Conservation (phyloP, 495 filamentous ascomycete genomes). For the Trypethelium eluteriae region DNA sequence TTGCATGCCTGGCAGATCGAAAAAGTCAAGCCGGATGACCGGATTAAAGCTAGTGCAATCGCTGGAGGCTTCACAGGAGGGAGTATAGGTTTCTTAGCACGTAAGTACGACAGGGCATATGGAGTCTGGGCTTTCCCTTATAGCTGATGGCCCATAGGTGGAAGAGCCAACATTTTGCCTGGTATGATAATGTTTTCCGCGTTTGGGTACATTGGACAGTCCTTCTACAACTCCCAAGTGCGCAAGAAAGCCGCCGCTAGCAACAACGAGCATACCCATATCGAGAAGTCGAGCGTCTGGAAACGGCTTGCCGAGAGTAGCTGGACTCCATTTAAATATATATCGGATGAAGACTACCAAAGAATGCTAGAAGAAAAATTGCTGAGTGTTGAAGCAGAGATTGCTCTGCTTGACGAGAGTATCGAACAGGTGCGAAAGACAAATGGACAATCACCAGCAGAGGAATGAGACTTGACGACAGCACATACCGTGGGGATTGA, state of each 20-base stretch:
- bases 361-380: slow-evolving; percentile 68
- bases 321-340: slow-evolving; percentile 71
- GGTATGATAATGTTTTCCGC: slow-evolving; percentile 57
- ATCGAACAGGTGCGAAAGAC: slow-evolving; percentile 52
- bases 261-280: slow-evolving; percentile 16
- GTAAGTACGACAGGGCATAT: slow-evolving; percentile 41
- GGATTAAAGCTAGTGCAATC: slow-evolving; percentile 54
- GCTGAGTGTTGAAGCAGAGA: slow-evolving; percentile 71
- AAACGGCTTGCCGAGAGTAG: slow-evolving; percentile 53
- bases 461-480: neutral
- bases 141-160: slow-evolving; percentile 29
- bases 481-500: too few species aligned
- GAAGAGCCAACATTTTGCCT: slow-evolving; percentile 47
- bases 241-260: slow-evolving; percentile 25
- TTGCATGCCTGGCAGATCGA: slow-evolving; percentile 36
- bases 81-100: slow-evolving; percentile 52
- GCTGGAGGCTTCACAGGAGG: slow-evolving; percentile 66
- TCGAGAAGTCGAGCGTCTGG: slow-evolving; percentile 36
- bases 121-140: neutral
- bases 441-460: slow-evolving; percentile 13
- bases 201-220: slow-evolving; percentile 54
- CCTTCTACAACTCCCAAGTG: slow-evolving; percentile 49
- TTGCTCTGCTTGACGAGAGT: slow-evolving; percentile 77
- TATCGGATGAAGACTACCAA: slow-evolving; percentile 75
- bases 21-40: slow-evolving; percentile 42